Evolutionary conservation across 495 filamentous ascomycete genomes (phyloP), one percentile per base, ranked within the genome.

Genomic region (Talaromyces stipitatus): DNA sequence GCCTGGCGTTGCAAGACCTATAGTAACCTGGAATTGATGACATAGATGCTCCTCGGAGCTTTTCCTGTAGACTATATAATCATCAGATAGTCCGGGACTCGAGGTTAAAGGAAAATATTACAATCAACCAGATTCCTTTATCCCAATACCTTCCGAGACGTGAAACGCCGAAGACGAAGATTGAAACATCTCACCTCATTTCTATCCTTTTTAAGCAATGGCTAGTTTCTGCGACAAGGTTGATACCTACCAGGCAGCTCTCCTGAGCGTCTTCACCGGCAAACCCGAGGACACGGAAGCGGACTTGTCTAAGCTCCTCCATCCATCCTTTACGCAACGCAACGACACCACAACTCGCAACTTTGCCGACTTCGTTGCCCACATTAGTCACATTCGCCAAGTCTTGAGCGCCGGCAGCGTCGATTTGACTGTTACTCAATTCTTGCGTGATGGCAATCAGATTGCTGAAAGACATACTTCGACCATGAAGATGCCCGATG

Each of bases 391-490:
- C 8, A 11, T 51, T 30, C 48, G 48, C 27, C 14, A 51, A 14
- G 48, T 30, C 1, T 26, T 51, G 0, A 30, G 4, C 11, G 24
- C 48, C n/a, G 27, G 9, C 27, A 51, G 48, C 10, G 48, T 51
- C 27, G 22, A 30, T 7, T 51, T 51, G 27, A 51, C 23, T 4
- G 48, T 51, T 16, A 51, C 48, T 9, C 26, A 51, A 51, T 20
- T 51, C 48, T 14, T 51, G 27, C 48, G 48, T 51, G 48, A 51
- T 30, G 48, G 48, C 5, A 51, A 51, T 11, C 48, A 51, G 24
- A 18, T 51, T 12, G 48, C 48, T 16, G 48, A 51, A 22, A 18
- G 48, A 14, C 48, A 51, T 14, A 51, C 48, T 6, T 30, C 48
- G 1, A 30, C 48, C 2, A 51, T 23, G 27, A 51, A 51, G 48